Evolutionary conservation across 2,329 filamentous ascomycete genomes (phyloP), one percentile per base, ranked within the genome.

Genomic region (Fusarium stilboides): DNA sequence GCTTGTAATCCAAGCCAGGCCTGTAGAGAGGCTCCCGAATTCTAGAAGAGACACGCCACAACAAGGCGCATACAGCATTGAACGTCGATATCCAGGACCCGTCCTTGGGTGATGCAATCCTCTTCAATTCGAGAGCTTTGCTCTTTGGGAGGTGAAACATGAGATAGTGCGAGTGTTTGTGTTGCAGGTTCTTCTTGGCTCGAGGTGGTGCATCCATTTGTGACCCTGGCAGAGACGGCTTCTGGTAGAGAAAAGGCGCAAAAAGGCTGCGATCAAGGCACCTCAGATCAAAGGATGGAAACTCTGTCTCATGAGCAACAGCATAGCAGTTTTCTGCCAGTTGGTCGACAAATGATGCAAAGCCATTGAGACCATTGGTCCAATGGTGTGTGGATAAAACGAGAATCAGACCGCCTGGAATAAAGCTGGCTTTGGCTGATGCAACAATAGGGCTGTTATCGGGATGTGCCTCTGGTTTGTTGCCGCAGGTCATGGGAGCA

Each of bases 241-340:
- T 54, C n/a, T 65, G 52, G 8, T 55, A 54, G 4, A 46, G 58
- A 6, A 62, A 42, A 14, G 47, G 37, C 34, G 45, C 76, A 56
- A 83, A 72, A 10, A 77, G 73, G 24, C 74, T 77, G 36, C 75
- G 68, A 37, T 82, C 80, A 24, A 82, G 71, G 39, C 76, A 77
- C 6, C 68, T 68, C 2, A 77, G 70, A 31, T 82, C 77, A 76
- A 77, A 83, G 2, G 70, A 14, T 0, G 80, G 80, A 17, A 77
- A 77, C 0, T 73, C 37, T 0, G 78, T 77, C 3, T 64, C 40
- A 45, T 79, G 73, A 24, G 69, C 14, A 28, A 80, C 71, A 5
- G 81, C 77, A 51, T 69, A 67, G 69, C 81, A 84, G 63, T 83
- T 82, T 37, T 83, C 81, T 22, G 81, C 80, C 8, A 83, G 75